Evolutionary conservation across 148 eudicot species (phyloP).

Genomic region (Cornus suecica): DNA sequence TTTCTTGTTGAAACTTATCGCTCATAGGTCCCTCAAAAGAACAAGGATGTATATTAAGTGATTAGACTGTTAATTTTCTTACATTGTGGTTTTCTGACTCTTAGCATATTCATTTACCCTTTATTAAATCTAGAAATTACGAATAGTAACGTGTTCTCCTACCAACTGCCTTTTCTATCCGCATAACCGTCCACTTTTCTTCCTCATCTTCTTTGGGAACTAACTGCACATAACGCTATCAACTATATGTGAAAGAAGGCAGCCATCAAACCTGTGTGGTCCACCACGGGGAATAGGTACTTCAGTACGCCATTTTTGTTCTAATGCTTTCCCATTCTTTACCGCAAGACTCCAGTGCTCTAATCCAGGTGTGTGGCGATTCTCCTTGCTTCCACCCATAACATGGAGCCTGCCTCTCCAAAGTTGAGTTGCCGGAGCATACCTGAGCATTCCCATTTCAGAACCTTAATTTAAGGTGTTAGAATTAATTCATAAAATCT

Average conservation of each 20-base stretch:
- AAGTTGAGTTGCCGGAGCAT: slow-evolving; percentile 46
- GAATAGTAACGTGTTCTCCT: background rate
- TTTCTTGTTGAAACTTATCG: background rate
- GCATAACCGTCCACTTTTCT: background rate
- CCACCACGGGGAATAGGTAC: slow-evolving; percentile 53
- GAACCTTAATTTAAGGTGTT: background rate
- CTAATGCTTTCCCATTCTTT: slow-evolving; percentile 37
- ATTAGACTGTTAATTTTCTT: background rate
- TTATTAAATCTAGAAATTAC: background rate
- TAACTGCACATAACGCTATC: background rate
- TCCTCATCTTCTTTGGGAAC: background rate
- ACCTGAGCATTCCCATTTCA: slow-evolving; percentile 24
- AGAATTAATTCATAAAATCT: background rate
- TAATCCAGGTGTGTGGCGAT: slow-evolving; percentile 39
- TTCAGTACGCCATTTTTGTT: slow-evolving; percentile 34
- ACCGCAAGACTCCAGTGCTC: slow-evolving; percentile 53
- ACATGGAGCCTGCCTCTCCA: slow-evolving; percentile 55
- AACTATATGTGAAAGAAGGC: background rate
- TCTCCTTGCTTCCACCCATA: slow-evolving; percentile 51
- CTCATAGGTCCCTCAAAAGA: background rate
- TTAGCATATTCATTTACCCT: too few species aligned
- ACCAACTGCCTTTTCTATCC: background rate
- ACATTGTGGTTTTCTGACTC: background rate
- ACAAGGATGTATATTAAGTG: too few species aligned
- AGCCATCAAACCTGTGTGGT: slow-evolving; percentile 39